Percentiles rank a stretch among this genome's conserved stretches.
These are phyloP conservation scores for Apophysomyces trapeziformis DNA, from an alignment of 371 early-diverging fungal genomes.

Conservation along the genomic window DNA sequence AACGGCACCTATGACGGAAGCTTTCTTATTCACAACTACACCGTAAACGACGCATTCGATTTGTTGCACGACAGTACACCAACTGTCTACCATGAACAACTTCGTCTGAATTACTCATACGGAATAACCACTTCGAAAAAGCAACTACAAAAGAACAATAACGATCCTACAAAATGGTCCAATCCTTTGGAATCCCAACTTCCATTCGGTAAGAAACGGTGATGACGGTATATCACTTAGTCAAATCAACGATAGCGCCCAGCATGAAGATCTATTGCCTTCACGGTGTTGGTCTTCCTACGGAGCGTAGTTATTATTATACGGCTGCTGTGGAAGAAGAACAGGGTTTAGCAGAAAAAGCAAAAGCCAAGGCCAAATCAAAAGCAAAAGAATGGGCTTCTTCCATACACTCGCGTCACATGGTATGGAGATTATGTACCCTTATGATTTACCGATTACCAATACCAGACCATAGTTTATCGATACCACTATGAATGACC, in stretches of 20 bases:
- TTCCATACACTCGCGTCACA: neutral
- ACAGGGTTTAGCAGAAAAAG: neutral
- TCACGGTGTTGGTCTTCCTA: conserved; percentile 83
- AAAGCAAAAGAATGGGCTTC: neutral
- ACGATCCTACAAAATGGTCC: conserved; percentile 73
- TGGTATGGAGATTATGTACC: neutral
- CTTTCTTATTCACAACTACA: conserved; percentile 34
- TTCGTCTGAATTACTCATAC: conserved; percentile 63
- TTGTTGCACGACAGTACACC: conserved; percentile 56
- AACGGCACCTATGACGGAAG: neutral
- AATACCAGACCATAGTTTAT: conserved; percentile 31
- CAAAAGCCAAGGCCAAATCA: neutral
- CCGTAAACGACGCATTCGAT: conserved; percentile 56
- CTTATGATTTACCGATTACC: neutral
- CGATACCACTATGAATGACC: conserved; percentile 38
- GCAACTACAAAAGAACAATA: conserved; percentile 49
- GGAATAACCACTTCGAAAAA: conserved; percentile 59
- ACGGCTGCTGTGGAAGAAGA: conserved; percentile 3
- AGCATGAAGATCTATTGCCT: conserved; percentile 81
- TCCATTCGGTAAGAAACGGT: conserved; percentile 55
- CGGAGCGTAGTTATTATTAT: conserved; percentile 84
- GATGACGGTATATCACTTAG: neutral
- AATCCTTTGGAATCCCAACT: conserved; percentile 84
- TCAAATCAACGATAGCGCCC: conserved; percentile 46
- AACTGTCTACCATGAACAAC: conserved; percentile 44